Base-by-base conservation (phyloP, 192 early-diverging fungal genomes). In the Gonapodya prolifera region DNA sequence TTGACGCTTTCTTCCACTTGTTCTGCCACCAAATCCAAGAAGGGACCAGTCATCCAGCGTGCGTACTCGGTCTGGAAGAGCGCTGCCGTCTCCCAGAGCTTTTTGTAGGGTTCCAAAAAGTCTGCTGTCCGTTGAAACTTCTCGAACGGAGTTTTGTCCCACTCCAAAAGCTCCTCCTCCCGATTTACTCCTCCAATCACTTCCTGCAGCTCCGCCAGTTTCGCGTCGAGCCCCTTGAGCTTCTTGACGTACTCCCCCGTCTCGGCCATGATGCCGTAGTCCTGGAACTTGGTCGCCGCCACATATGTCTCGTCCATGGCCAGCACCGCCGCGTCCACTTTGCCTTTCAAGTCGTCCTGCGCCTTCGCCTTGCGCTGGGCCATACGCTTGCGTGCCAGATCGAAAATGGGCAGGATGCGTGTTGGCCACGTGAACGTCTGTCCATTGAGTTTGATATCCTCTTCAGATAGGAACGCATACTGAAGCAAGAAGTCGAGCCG, bases 401-500 rank as follows among this genome's bases (percentile, higher is more conserved):
- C 78, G 70, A 90, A 86, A 8, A 83, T 84, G 8, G 87, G 89
- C 0, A 76, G 31, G 30, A 90, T 90, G 35, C 84, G 77, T 29
- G 84, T 82, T 28, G 87, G 89, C 89, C 89, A 90, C 2, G 83
- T 82, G 70, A 87, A 90, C 70, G 87, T 74, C 18, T 78, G 78
- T 30, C 85, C 85, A 73, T 90, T 90, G 69, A 87, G 75, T 17
- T 90, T 87, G 76, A 82, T 89, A 70, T 90, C 89, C 16, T 90
- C 89, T 13, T 79, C 35, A 33, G 79, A 83, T 16, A 90, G 78
- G n/a, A 87, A 84, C 0, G 85, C 86, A 75, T 84, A 89, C 18
- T 81, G 84, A 16, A 90, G 84, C 85, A 90, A 85, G 76, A 90
- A 87, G 73, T 90, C 87, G 17, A 89, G 80, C 77, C 86, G 84